Conservation (phyloP, 2,329 filamentous ascomycete genomes). For the Plectosphaerella sp. region DNA sequence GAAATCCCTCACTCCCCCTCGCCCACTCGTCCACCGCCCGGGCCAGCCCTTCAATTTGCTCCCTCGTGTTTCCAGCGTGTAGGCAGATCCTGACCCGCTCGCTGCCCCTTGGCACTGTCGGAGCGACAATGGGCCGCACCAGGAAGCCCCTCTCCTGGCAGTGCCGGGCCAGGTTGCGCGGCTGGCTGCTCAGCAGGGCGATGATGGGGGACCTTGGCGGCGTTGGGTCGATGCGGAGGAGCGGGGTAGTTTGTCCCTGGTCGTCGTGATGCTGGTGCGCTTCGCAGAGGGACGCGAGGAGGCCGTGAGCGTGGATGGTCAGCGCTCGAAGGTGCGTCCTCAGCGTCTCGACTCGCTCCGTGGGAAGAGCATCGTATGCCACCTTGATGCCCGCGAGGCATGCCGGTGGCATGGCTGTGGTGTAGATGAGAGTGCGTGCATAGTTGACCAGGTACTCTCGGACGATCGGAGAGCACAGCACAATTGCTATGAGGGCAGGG, state of each 20-base stretch:
- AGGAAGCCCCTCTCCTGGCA: slow-evolving; percentile 58
- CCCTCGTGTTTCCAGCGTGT: slow-evolving; percentile 59
- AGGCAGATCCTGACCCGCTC: slow-evolving; percentile 64
- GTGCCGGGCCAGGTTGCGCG: slow-evolving; percentile 52
- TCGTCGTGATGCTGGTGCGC: slow-evolving; percentile 5
- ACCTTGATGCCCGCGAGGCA: slow-evolving; percentile 54
- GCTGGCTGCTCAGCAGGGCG: slow-evolving; percentile 52
- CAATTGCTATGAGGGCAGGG: slow-evolving; percentile 30
- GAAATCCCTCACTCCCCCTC: not conserved
- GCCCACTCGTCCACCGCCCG: slow-evolving; percentile 43
- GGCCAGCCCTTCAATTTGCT: slow-evolving; percentile 52
- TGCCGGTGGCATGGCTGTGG: slow-evolving; percentile 62
- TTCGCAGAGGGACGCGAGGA: slow-evolving; percentile 32
- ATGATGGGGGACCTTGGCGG: slow-evolving; percentile 58
- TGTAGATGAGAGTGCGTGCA: slow-evolving; percentile 71
- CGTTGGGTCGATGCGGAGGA: slow-evolving; percentile 28
- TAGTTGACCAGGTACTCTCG: slow-evolving; percentile 70
- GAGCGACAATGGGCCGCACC: slow-evolving; percentile 62
- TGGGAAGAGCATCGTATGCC: slow-evolving; percentile 51
- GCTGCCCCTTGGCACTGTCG: slow-evolving; percentile 59
- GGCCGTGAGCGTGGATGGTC: slow-evolving; percentile 37
- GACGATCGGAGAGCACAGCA: slow-evolving; percentile 57
- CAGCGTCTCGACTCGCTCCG: slow-evolving; percentile 38
- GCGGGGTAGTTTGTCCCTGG: slow-evolving; percentile 2
- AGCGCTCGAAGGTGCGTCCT: slow-evolving; percentile 37